Evolutionary conservation across 2,329 filamentous ascomycete genomes (phyloP), one percentile per base, ranked within the genome.

Genomic region (Pseudogymnoascus sp.): DNA sequence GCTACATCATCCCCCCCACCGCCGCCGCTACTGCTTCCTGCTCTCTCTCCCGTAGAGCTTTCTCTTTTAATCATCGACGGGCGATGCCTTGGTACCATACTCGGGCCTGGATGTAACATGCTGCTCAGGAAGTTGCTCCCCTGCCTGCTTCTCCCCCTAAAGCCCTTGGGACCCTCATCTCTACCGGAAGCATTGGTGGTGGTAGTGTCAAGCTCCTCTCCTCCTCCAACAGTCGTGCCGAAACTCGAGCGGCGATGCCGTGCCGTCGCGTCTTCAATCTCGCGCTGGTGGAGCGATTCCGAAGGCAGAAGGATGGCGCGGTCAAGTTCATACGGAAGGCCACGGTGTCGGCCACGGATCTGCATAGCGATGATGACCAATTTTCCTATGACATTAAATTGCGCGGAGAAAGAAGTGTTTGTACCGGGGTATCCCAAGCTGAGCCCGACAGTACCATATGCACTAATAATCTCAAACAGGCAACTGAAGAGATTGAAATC

Each of bases 371-470:
- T 80, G 61, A 89, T 84, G 66, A 89, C 81, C 1, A 89, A 80
- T 70, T 89, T 89, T 11, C 68, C 68, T n/a, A 74, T 67, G 22
- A 87, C 82, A 11, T 82, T 84, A 74, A 99, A 97, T 68, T 97
- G 85, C 0, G 84, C 88, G 33, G 85, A 92, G 67, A 99, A 91
- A 0, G 90, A 92, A 0, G 91, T 83, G 74, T 96, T 89, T 73
- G 86, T 80, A 19, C 76, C 79, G 0, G 89, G 81, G 65, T 93
- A 96, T 5, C 94, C 94, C 14, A 99, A 81, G 59, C 88, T 93
- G 63, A 99, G 78, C 0, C 94, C 94, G 25, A 99, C 94, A 0
- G 94, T 99, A 66, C 94, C 95, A 71, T 96, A 96, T 1, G 92
- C 92, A 62, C 89, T 93, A 64, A 95, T 84, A 38, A 92, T 84